phyloP scores from a whole-genome alignment of 2,329 filamentous ascomycete species.

The Fusarium sp. region DNA sequence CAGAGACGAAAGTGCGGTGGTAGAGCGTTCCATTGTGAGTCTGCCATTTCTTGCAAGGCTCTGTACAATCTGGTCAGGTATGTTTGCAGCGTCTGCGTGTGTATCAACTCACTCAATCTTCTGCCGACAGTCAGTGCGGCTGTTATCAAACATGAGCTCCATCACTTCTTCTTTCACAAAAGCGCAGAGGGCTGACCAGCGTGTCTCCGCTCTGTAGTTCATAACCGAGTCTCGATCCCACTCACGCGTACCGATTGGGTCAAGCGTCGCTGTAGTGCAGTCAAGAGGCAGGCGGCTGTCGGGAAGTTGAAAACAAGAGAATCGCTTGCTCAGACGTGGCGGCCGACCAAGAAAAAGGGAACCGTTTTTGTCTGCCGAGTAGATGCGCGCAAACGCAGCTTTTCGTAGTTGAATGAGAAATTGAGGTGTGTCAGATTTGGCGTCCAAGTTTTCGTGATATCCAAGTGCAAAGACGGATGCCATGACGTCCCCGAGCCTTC shows the following conservation, averaged over 20 bases:
- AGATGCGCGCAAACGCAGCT: neutral
- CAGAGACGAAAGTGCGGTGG: neutral
- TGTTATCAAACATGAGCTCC: neutral
- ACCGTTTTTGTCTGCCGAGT: neutral
- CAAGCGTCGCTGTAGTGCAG: neutral
- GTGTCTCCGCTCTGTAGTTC: neutral
- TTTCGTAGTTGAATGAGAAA: neutral
- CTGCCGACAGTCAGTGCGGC: neutral
- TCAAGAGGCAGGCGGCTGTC: neutral
- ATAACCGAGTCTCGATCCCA: neutral
- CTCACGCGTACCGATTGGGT: neutral
- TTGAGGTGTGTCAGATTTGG: neutral
- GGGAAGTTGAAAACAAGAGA: neutral
- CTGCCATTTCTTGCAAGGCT: neutral
- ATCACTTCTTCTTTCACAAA: neutral
- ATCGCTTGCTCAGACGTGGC: neutral
- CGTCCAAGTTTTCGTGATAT: neutral
- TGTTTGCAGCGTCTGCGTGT: too few relatives aligned
- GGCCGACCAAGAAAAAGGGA: neutral
- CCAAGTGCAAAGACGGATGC: neutral
- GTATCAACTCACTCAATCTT: neutral
- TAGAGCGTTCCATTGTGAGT: neutral
- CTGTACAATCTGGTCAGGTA: neutral
- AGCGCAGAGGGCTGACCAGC: neutral
- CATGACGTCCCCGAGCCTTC: neutral